Evolutionary conservation across 2,329 filamentous ascomycete genomes (phyloP).

Genomic region (Remersonia thermophila): DNA sequence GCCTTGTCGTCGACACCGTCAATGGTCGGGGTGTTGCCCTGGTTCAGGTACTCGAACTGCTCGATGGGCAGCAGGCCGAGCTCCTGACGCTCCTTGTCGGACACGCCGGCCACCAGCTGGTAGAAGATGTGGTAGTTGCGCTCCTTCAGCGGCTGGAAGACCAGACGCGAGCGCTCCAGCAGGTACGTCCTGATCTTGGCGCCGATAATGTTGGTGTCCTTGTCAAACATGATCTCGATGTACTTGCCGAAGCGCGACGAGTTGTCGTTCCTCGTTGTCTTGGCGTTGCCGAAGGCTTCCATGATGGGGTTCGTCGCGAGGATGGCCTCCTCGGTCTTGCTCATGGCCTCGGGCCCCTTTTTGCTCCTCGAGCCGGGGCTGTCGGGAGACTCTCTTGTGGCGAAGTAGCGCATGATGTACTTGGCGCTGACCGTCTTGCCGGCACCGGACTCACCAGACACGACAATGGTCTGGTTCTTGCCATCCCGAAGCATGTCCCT

Average conservation of each 20-base stretch:
- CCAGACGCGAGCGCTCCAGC: slow-evolving; percentile 84
- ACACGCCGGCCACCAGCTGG: slow-evolving; percentile 86
- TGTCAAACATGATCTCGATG: slow-evolving; percentile 99
- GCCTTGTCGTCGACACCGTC: slow-evolving; percentile 92
- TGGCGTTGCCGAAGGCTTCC: slow-evolving; percentile 99
- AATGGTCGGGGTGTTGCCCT: slow-evolving; percentile 81
- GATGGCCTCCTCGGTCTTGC: slow-evolving; percentile 96
- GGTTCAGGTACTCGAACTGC: slow-evolving; percentile 91
- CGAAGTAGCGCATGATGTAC: slow-evolving; percentile 99
- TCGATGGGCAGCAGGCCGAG: slow-evolving; percentile 71
- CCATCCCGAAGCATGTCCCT: slow-evolving; percentile 94
- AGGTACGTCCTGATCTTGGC: slow-evolving; percentile 95
- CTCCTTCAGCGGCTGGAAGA: slow-evolving; percentile 95
- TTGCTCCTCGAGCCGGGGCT: slow-evolving; percentile 68
- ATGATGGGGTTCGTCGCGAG: slow-evolving; percentile 97
- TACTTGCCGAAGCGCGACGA: slow-evolving; percentile 99
- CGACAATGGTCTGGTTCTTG: slow-evolving; percentile 96
- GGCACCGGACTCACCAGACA: slow-evolving; percentile 97
- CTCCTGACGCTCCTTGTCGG: slow-evolving; percentile 68
- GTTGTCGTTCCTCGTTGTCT: slow-evolving; percentile 99
- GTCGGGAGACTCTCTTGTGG: slow-evolving; percentile 87
- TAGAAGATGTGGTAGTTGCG: slow-evolving; percentile 99
- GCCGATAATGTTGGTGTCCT: slow-evolving; percentile 88
- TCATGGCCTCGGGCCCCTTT: slow-evolving; percentile 70
- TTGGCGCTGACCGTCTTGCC: slow-evolving; percentile 99